Base-by-base conservation (phyloP, 75 land plant species). In the Picea sitchensis region DNA sequence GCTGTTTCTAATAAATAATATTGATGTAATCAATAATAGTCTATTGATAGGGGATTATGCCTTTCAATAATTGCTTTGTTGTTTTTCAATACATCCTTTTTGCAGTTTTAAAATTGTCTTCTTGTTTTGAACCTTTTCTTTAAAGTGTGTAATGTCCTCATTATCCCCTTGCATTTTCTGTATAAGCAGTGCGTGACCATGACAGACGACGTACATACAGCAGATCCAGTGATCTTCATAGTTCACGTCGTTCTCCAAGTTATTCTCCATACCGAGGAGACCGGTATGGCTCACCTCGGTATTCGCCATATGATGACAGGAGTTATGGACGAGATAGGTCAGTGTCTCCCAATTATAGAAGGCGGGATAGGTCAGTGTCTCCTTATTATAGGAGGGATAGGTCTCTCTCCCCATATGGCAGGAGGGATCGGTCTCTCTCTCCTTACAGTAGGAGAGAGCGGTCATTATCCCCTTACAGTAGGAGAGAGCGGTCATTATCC, bases 211-310 rank as follows among this genome's bases (percentile, higher is more conserved):
- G 84, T 58, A 77, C 76, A 58, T 32, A 84, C 44, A 80, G 83
- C 79, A 57, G 77, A 32, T 80, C 81, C 20, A 76, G 86, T 26
- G 86, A 84, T 41, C 62, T 75, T 32, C 68, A 86, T 44, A 76
- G 82, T 32, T 85, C 82, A 31, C 82, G 91, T 30, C 73, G 90
- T 21, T 88, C 92, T 65, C 87, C 86, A 34, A 92, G 92, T 65
- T 87, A 84, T 58, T 88, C 92, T 30, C 92, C 94, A 13, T 85
- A 82, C 65, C 77, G 89, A 17, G 84, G 84, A 31, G 84, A 69
- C 21, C 71, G 85, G 13, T 77, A 77, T 38, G 73, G 69, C 21
- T 86, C 88, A 73, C 87, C 87, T 58, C 65, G 81, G 34, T 65
- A 86, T 71, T 85, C 88, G 14, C 59, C 76, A 12, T 17, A 58